These are phyloP conservation scores for Cyclaneusma minus DNA, from an alignment of 2,329 filamentous ascomycete genomes.

Conservation along the genomic window DNA sequence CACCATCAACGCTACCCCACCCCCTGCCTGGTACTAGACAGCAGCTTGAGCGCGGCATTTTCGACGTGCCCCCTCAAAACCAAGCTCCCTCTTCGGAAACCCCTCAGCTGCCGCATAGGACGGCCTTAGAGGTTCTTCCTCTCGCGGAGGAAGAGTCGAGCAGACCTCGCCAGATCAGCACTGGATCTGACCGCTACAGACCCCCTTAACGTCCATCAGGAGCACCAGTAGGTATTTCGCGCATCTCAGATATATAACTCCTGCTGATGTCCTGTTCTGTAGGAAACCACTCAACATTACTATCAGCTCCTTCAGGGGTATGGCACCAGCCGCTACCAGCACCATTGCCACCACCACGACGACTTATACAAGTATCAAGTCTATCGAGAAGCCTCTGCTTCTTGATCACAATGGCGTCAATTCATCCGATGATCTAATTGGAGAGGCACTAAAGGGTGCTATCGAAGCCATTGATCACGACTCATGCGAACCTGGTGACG, in stretches of 20 bases:
- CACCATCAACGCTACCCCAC: conserved; percentile 51
- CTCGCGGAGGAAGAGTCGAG: conserved; percentile 98
- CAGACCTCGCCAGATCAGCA: conserved; percentile 86
- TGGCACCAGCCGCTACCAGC: conserved; percentile 55
- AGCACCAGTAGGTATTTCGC: conserved; percentile 10
- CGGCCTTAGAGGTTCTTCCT: conserved; percentile 96
- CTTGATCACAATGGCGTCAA: conserved; percentile 13
- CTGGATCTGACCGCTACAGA: conserved; percentile 85
- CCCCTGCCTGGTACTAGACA: conserved; percentile 42
- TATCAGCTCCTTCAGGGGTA: conserved; percentile 32
- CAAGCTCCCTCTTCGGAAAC: conserved; percentile 42
- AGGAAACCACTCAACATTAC: conserved; percentile 3
- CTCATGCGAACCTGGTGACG: conserved; percentile 76
- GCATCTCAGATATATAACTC: conserved; percentile 2
- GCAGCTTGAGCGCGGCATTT: conserved; percentile 31
- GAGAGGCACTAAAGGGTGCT: conserved; percentile 72
- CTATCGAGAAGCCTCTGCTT: conserved; percentile 15
- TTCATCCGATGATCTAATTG: conserved; percentile 64
- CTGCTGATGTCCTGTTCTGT: conserved; percentile 2
- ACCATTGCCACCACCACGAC: conserved; percentile 26
- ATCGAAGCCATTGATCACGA: conserved; percentile 77
- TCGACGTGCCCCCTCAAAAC: conserved; percentile 32
- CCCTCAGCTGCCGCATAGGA: conserved; percentile 99
- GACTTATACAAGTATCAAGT: conserved; percentile 16
- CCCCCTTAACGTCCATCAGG: conserved; percentile 64